A percentile compares a stretch with the other conserved stretches of the same genome.
phyloP scores from a whole-genome alignment of 2,329 filamentous ascomycete species.

The Hypoxylon sp. region DNA sequence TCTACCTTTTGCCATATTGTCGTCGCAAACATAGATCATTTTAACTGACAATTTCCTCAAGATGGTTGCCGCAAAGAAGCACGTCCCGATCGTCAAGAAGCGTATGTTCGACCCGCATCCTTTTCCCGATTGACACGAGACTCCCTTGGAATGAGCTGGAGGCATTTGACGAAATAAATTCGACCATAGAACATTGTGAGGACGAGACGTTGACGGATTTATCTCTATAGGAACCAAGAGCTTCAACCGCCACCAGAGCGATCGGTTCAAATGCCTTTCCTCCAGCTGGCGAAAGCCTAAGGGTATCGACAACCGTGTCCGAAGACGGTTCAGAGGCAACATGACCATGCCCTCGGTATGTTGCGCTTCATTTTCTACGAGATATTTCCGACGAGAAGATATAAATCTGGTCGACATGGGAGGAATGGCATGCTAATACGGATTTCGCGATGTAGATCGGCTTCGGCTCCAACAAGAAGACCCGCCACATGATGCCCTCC shows the following conservation, averaged over 20 bases:
- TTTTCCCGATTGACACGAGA: slow-evolving; percentile 29
- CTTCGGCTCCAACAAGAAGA: slow-evolving; percentile 99
- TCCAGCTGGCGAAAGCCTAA: slow-evolving; percentile 96
- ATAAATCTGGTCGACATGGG: neutral
- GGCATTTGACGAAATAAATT: neutral
- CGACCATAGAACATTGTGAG: slow-evolving; percentile 1
- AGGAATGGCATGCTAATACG: slow-evolving; percentile 36
- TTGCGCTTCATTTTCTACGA: slow-evolving; percentile 50
- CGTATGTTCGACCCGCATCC: slow-evolving; percentile 75
- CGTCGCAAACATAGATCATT: slow-evolving; percentile 4
- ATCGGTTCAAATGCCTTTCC: slow-evolving; percentile 90
- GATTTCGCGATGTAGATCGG: slow-evolving; percentile 75
- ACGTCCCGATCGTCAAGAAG: slow-evolving; percentile 99
- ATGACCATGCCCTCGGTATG: slow-evolving; percentile 98
- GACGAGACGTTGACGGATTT: slow-evolving; percentile 57
- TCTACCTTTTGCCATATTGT: slow-evolving; percentile 5
- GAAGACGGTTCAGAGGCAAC: slow-evolving; percentile 96
- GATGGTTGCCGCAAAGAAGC: slow-evolving; percentile 99
- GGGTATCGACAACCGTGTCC: slow-evolving; percentile 99
- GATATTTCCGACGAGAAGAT: neutral
- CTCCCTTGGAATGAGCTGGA: slow-evolving; percentile 7
- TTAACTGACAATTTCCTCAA: slow-evolving; percentile 58
- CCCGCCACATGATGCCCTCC: slow-evolving; percentile 97
- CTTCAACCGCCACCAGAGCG: slow-evolving; percentile 98
- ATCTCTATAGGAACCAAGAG: slow-evolving; percentile 82